Percentiles rank a stretch among this genome's conserved stretches.
phyloP scores from a whole-genome alignment of 2,329 filamentous ascomycete species.

The Rhinocladiella similis region DNA sequence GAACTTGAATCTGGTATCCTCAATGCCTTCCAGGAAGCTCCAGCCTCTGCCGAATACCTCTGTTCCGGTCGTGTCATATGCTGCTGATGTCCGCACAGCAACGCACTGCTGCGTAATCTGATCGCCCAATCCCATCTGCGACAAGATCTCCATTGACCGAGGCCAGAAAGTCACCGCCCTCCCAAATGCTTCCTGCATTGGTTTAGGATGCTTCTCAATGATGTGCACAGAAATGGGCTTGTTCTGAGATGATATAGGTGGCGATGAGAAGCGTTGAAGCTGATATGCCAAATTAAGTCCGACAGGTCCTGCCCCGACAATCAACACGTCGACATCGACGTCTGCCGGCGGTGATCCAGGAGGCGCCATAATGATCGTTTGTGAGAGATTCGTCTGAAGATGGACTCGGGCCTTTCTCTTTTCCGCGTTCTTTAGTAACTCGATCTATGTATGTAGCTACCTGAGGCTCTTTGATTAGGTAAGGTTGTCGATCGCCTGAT shows the following conservation, averaged over 20 bases:
- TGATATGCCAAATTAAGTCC: constrained; percentile 26
- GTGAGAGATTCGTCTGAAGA: too few relatives aligned
- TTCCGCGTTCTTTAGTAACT: neutral
- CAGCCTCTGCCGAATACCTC: constrained; percentile 49
- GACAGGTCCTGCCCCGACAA: constrained; percentile 26
- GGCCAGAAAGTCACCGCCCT: constrained; percentile 57
- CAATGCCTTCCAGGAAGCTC: constrained; percentile 56
- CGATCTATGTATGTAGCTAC: too few relatives aligned
- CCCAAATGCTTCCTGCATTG: constrained; percentile 53
- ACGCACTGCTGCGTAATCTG: constrained; percentile 55
- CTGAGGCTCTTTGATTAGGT: too few relatives aligned
- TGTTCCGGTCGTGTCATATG: constrained; percentile 49
- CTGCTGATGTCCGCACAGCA: constrained; percentile 51
- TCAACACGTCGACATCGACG: constrained; percentile 32
- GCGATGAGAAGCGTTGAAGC: constrained; percentile 32
- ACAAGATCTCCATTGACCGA: constrained; percentile 53
- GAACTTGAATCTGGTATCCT: constrained; percentile 54
- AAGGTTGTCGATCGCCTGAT: too few relatives aligned
- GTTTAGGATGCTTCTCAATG: constrained; percentile 52
- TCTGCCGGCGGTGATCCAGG: neutral
- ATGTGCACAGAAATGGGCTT: constrained; percentile 42
- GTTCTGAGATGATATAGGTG: constrained; percentile 6
- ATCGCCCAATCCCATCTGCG: constrained; percentile 53
- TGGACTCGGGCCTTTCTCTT: neutral
- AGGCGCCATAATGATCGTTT: neutral